A percentile compares a stretch with the other conserved stretches of the same genome.
phyloP scores from a whole-genome alignment of 768 basidiomycete species.

The Leucogyrophana mollusca region DNA sequence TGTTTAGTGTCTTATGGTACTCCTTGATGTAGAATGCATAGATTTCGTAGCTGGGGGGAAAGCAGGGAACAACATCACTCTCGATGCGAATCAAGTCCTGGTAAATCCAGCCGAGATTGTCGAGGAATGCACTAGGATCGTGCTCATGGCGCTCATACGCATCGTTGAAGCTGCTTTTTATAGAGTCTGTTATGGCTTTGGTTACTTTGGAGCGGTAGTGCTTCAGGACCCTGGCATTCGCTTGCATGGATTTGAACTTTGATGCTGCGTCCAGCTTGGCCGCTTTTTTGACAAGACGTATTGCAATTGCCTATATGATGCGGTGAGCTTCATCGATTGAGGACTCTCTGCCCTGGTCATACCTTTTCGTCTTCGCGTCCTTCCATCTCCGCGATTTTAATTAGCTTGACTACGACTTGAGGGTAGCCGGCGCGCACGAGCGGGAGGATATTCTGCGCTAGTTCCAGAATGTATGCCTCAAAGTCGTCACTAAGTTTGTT shows the following conservation, averaged over 20 bases:
- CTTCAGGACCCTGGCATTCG: constrained; percentile 89
- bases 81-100: constrained; percentile 94
- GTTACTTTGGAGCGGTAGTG: constrained; percentile 91
- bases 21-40: constrained; percentile 79
- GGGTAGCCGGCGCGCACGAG: constrained; percentile 77
- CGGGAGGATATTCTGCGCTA: constrained; percentile 76
- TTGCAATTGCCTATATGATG: constrained; percentile 74
- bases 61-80: constrained; percentile 84
- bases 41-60: constrained; percentile 91
- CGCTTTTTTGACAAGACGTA: constrained; percentile 91
- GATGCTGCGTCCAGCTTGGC: constrained; percentile 91
- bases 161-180: constrained; percentile 66
- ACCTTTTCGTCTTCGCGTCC: constrained; percentile 95
- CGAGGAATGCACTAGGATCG: constrained; percentile 72
- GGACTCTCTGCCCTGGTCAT: constrained; percentile 1
- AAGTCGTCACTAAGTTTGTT: constrained; percentile 79
- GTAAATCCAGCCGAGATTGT: constrained; percentile 85
- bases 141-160: constrained; percentile 62
- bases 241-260: constrained; percentile 91
- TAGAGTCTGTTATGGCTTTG: constrained; percentile 76
- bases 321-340: background rate
- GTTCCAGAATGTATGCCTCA: constrained; percentile 77
- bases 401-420: constrained; percentile 85
- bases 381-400: constrained; percentile 94
- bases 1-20: constrained; percentile 86